These are phyloP conservation scores for Bifiguratus adelaidae DNA, from an alignment of 192 early-diverging fungal genomes.

Conservation along the genomic window DNA sequence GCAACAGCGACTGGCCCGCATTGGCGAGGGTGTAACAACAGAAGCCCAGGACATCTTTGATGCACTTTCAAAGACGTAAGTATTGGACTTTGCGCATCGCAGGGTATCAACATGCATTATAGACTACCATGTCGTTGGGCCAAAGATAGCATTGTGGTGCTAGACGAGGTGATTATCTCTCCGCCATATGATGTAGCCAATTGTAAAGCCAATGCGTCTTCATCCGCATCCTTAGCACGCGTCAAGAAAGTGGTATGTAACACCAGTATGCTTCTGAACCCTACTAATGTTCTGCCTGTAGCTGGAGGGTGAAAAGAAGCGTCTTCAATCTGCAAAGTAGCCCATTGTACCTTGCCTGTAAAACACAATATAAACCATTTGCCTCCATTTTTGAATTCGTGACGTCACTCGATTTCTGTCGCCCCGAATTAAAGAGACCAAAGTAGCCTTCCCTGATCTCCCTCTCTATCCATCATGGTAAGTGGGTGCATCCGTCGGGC, in stretches of 20 bases:
- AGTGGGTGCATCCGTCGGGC: too few relatives aligned
- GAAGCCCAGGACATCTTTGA: conserved; percentile 72
- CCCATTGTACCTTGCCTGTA: too few relatives aligned
- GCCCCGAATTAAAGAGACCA: too few relatives aligned
- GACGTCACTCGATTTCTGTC: too few relatives aligned
- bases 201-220: conserved; percentile 46
- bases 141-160: conserved; percentile 61
- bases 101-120: not conserved
- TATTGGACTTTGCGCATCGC: not conserved
- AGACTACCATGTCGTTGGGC: conserved; percentile 73
- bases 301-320: too few relatives aligned
- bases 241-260: conserved; percentile 66
- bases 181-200: conserved; percentile 63
- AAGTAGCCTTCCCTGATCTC: too few relatives aligned
- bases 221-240: conserved; percentile 46
- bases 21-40: conserved; percentile 71
- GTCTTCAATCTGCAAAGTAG: too few relatives aligned
- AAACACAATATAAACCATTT: too few relatives aligned
- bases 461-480: too few relatives aligned
- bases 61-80: conserved; percentile 68
- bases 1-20: conserved; percentile 34
- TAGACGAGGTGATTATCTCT: conserved; percentile 70
- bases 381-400: too few relatives aligned
- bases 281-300: too few relatives aligned
- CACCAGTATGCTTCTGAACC: too few relatives aligned